Percentiles rank a stretch among this genome's conserved stretches.
Conservation (phyloP, 2,329 filamentous ascomycete genomes). For the Neofusicoccum ribis region DNA sequence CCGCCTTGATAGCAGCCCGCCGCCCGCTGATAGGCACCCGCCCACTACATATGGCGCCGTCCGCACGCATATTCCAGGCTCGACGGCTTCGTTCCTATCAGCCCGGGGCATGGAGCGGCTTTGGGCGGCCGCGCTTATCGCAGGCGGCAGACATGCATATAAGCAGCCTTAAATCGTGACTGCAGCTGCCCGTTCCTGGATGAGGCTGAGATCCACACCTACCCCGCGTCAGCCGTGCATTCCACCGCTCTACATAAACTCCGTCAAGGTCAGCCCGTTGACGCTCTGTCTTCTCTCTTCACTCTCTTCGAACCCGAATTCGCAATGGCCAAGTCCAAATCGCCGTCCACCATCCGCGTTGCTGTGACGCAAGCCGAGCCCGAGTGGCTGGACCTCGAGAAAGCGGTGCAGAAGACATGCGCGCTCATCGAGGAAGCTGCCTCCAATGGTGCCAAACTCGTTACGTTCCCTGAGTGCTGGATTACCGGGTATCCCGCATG, state of each 20-base stretch:
- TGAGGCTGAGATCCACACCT: no score
- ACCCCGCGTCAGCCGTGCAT: no score
- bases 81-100: background rate
- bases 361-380: constrained; percentile 61
- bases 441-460: constrained; percentile 53
- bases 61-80: constrained; percentile 3
- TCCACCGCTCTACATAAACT: no score
- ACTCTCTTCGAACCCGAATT: background rate
- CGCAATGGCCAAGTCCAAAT: background rate
- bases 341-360: constrained; percentile 29
- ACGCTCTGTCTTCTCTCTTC: no score
- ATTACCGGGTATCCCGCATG: constrained; percentile 49
- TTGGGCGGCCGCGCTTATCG: background rate
- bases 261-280: background rate
- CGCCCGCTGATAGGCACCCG: background rate
- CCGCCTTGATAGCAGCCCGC: background rate
- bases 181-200: no score
- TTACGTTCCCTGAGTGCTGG: constrained; percentile 52
- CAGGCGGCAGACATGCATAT: background rate
- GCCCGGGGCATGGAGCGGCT: background rate
- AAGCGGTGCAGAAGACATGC: constrained; percentile 58
- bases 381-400: constrained; percentile 60
- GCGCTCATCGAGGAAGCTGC: constrained; percentile 58
- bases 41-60: background rate
- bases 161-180: background rate